Percentiles rank a stretch among this genome's conserved stretches.
Conservation (phyloP, 2,329 filamentous ascomycete species). For the Colletotrichum shisoi region DNA sequence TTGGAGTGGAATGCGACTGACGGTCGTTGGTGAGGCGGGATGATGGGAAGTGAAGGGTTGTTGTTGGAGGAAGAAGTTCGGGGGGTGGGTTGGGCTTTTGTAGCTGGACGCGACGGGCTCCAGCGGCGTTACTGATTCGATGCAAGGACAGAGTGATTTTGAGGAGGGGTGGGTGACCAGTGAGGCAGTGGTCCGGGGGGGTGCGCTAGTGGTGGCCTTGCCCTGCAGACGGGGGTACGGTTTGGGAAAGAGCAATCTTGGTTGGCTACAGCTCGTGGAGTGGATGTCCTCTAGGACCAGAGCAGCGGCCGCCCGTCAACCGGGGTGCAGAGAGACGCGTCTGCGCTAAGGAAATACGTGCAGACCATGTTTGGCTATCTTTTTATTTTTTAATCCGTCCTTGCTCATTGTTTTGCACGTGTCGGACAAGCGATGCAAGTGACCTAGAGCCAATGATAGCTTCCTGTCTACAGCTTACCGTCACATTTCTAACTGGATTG, state of each 20-base stretch:
- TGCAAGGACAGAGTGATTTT: constrained; percentile 45
- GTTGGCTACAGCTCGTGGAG: neutral
- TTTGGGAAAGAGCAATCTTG: neutral
- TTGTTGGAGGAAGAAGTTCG: constrained; percentile 57
- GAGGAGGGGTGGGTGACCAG: constrained; percentile 35
- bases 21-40: constrained; percentile 45
- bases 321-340: constrained; percentile 28
- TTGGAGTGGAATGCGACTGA: constrained; percentile 38
- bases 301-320: constrained; percentile 19
- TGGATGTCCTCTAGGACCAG: neutral
- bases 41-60: constrained; percentile 54
- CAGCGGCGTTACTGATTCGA: constrained; percentile 66
- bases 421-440: neutral
- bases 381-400: constrained; percentile 11
- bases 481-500: neutral
- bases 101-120: constrained; percentile 64
- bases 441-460: constrained; percentile 15
- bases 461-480: neutral
- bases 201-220: constrained; percentile 4
- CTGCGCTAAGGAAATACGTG: constrained; percentile 41
- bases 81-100: constrained; percentile 66
- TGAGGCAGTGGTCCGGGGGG: constrained; percentile 4
- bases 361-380: constrained; percentile 29
- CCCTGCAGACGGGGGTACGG: constrained; percentile 1
- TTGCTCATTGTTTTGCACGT: neutral